Evolutionary conservation across 2,329 filamentous ascomycete genomes (phyloP).

Genomic region (Diaporthe caulivora): DNA sequence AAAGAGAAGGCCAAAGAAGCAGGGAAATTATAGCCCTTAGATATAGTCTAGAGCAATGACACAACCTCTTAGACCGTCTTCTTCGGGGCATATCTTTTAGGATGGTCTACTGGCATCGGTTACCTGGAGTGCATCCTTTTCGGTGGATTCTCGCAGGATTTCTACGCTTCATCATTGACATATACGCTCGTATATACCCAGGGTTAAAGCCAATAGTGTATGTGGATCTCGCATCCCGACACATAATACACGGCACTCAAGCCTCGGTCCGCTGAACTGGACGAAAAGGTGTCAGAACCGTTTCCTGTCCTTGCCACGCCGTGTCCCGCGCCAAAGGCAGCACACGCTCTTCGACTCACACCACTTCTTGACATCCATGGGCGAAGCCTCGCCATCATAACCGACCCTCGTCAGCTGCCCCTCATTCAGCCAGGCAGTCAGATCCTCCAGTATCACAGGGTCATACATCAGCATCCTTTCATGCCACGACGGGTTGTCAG

Average conservation of each 20-base stretch:
- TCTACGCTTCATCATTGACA: background rate
- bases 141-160: background rate
- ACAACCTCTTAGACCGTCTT: background rate
- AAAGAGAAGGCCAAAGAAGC: slow-evolving; percentile 47
- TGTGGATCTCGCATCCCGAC: background rate
- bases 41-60: background rate
- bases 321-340: slow-evolving; percentile 77
- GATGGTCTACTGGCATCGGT: background rate
- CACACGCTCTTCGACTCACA: slow-evolving; percentile 90
- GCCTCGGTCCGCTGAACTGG: background rate
- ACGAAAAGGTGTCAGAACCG: slow-evolving; percentile 49
- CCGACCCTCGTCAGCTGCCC: slow-evolving; percentile 73
- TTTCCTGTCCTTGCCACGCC: slow-evolving; percentile 66
- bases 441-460: slow-evolving; percentile 87
- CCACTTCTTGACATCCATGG: slow-evolving; percentile 84
- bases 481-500: slow-evolving; percentile 77
- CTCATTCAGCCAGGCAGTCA: slow-evolving; percentile 85
- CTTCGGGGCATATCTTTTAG: too few species aligned
- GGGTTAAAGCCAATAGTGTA: background rate
- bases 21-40: slow-evolving; percentile 27
- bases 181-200: background rate
- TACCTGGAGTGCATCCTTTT: background rate
- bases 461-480: slow-evolving; percentile 97
- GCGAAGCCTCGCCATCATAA: slow-evolving; percentile 74
- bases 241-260: background rate